Base-by-base conservation (phyloP, 208 protist genomes). In the Acanthamoeba sp. region DNA sequence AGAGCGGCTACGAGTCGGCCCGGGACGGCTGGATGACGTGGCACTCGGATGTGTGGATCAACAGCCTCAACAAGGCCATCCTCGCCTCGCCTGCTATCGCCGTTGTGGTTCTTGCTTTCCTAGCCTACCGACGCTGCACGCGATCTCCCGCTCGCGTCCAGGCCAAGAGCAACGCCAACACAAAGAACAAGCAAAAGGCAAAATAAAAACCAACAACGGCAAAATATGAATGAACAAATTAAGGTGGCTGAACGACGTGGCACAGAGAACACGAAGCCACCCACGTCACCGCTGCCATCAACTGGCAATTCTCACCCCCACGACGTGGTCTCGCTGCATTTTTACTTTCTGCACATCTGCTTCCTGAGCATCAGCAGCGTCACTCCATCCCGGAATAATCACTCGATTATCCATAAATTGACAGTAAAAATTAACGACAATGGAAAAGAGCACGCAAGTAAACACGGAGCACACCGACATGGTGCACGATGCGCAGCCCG, bases 401-500 rank as follows among this genome's bases (percentile, higher is more conserved):
- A 73, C 64, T 6, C 4, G 57, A 3, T 66, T 5, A 62, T n/a
- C 22, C 22, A 62, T 62, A 5, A 62, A 7, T 38, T 10, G 9
- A 73, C 64, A 73, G 9, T 38, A 36, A 78, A 22, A 32, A 24
- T n/a, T 38, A 34, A 57, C 71, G 12, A 52, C 40, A 48, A 85
- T 85, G 76, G 76, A 85, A 14, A 57, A 57, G 45, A 48, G 27
- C 76, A 36, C 71, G 40, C 71, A 82, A 48, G 76, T 85, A 4
- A 85, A 85, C 76, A 85, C 76, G 40, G 45, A 59, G 38, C 76
- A 85, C 76, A 85, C 76, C 5, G 76, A 85, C 27, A 85, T 85
- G 76, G 76, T 85, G 95, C 99, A 99, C 95, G 99, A 99, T 96
- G 98, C 98, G 18, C 98, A 99, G 97, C 98, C 99, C 76, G 99